Conservation (phyloP, 2,329 filamentous ascomycete genomes). For the Epichloe glyceriae region DNA sequence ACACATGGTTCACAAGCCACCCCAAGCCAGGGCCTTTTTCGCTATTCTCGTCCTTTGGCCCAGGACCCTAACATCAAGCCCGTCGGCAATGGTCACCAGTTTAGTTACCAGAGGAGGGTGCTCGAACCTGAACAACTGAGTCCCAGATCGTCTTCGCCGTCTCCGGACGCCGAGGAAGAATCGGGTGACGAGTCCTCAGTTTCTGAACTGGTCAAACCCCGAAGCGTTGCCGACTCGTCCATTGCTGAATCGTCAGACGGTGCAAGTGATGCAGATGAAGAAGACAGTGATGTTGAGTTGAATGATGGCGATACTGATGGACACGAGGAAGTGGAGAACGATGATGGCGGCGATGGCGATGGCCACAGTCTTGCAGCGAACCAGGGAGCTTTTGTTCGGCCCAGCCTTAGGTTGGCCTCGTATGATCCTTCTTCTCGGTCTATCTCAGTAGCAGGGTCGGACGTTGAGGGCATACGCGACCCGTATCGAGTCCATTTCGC, state of each 20-base stretch:
- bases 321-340: background rate
- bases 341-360: background rate
- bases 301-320: background rate
- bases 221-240: background rate
- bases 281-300: background rate
- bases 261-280: background rate
- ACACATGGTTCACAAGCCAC: conserved; percentile 20
- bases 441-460: background rate
- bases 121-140: conserved; percentile 23
- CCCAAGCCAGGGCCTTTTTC: conserved; percentile 20
- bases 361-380: background rate
- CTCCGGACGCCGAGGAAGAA: conserved; percentile 12
- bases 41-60: conserved; percentile 16
- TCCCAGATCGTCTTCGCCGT: conserved; percentile 23
- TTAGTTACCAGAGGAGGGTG: conserved; percentile 25
- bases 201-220: background rate
- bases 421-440: background rate
- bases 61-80: conserved; percentile 30
- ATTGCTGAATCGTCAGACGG: background rate
- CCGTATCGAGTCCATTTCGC: conserved; percentile 8
- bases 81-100: conserved; percentile 27
- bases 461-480: conserved; percentile 1
- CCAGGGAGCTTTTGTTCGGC: background rate
- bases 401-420: background rate
- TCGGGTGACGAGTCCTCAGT: conserved; percentile 8